Evolutionary conservation across 352 stramenopile species (phyloP).

Genomic region (Pythium sukuiense): DNA sequence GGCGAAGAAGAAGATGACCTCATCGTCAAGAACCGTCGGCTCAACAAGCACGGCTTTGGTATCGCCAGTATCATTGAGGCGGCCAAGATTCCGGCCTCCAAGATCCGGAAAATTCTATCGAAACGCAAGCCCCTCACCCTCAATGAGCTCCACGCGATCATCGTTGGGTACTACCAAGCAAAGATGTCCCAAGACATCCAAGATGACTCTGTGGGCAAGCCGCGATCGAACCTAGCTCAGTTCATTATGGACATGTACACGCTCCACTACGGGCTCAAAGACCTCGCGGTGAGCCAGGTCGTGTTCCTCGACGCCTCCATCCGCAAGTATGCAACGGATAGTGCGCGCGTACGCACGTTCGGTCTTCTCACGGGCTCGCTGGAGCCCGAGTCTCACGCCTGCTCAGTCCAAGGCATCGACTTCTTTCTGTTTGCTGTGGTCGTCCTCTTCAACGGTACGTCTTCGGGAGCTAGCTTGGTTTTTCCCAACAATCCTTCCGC

Average conservation of each 20-base stretch:
- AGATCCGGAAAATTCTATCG: constrained; percentile 71
- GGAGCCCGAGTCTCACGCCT: constrained; percentile 74
- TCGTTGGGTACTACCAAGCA: constrained; percentile 75
- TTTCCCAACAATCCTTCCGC: not conserved
- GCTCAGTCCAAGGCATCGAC: constrained; percentile 69
- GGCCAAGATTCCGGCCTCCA: constrained; percentile 65
- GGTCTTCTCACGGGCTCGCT: constrained; percentile 68
- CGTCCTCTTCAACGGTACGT: constrained; percentile 75
- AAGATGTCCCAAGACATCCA: constrained; percentile 83
- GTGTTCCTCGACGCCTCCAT: constrained; percentile 78
- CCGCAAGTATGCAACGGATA: constrained; percentile 69
- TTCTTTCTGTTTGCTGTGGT: constrained; percentile 79
- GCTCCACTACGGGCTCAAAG: constrained; percentile 77
- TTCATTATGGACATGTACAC: constrained; percentile 87
- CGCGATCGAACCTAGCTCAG: constrained; percentile 57
- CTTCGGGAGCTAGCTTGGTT: not conserved
- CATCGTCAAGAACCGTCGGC: constrained; percentile 53
- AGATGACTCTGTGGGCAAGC: constrained; percentile 60
- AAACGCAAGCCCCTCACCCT: constrained; percentile 76
- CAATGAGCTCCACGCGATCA: constrained; percentile 71
- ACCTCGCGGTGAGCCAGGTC: constrained; percentile 76
- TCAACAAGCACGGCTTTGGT: constrained; percentile 66
- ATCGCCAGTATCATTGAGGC: constrained; percentile 80
- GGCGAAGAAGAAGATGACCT: constrained; percentile 43
- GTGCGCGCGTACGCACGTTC: constrained; percentile 64